A percentile compares a stretch with the other conserved stretches of the same genome.
Conservation (phyloP, 2,329 filamentous ascomycete genomes). For the Sarocladium kiliense region DNA sequence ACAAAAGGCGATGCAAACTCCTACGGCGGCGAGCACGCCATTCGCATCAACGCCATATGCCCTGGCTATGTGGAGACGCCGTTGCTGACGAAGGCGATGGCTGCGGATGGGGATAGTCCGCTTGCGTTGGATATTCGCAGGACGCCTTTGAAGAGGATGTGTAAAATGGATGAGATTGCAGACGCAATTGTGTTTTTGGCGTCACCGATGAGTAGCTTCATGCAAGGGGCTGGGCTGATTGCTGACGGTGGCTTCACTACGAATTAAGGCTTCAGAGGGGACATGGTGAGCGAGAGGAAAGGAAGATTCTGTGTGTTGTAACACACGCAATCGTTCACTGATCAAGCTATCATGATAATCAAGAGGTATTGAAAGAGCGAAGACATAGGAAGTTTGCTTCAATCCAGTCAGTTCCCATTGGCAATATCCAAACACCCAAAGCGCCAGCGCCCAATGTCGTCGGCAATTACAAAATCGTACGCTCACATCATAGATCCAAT, state of each 20-base stretch:
- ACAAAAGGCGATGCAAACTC: conserved; percentile 48
- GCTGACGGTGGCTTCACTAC: conserved; percentile 40
- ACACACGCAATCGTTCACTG: no score
- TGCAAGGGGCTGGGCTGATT: conserved; percentile 41
- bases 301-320: neutral
- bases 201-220: conserved; percentile 47
- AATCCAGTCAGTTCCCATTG: neutral
- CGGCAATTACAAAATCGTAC: neutral
- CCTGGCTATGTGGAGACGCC: conserved; percentile 45
- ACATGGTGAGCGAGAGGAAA: neutral
- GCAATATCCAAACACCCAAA: neutral
- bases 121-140: conserved; percentile 34
- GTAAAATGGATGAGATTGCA: conserved; percentile 45
- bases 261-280: conserved; percentile 15
- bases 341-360: no score
- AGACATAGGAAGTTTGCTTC: no score
- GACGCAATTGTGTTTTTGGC: conserved; percentile 47
- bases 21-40: conserved; percentile 44
- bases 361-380: no score
- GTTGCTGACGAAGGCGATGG: conserved; percentile 23
- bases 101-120: conserved; percentile 19
- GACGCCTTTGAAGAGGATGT: conserved; percentile 43
- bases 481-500: neutral
- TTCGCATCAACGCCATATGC: conserved; percentile 58
- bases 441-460: neutral